Evolutionary conservation across 2,329 filamentous ascomycete species (phyloP).

Genomic region (Lachnellula hyalina): DNA sequence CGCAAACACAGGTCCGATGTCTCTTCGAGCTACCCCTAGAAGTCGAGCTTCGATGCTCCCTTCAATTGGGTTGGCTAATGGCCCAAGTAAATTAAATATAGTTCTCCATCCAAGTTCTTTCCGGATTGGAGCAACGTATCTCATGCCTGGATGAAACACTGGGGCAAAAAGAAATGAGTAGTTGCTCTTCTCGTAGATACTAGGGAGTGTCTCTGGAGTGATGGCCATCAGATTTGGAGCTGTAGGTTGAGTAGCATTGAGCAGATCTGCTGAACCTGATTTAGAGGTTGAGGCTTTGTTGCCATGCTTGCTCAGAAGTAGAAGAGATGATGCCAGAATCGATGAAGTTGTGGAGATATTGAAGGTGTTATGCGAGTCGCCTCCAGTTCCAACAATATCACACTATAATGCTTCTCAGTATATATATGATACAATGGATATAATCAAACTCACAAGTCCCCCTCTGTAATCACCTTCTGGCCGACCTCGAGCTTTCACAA

Average conservation of each 20-base stretch:
- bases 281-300: constrained; percentile 94
- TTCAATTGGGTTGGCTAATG: constrained; percentile 86
- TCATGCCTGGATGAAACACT: constrained; percentile 94
- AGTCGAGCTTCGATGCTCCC: constrained; percentile 80
- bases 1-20: constrained; percentile 83
- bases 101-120: constrained; percentile 89
- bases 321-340: constrained; percentile 79
- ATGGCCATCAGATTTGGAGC: constrained; percentile 72
- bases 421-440: neutral
- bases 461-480: constrained; percentile 72
- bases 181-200: constrained; percentile 74
- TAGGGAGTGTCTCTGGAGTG: constrained; percentile 62
- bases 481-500: constrained; percentile 55
- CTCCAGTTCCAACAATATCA: constrained; percentile 96
- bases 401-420: constrained; percentile 41
- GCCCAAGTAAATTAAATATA: constrained; percentile 95
- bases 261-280: constrained; percentile 88
- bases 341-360: constrained; percentile 96
- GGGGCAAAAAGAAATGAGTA: constrained; percentile 96
- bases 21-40: constrained; percentile 84
- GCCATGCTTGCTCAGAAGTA: constrained; percentile 90
- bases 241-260: constrained; percentile 67
- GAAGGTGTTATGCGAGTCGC: constrained; percentile 95
- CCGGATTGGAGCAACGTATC: constrained; percentile 77
- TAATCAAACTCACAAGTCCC: constrained; percentile 61